Percentiles rank a stretch among this genome's conserved stretches.
These are phyloP conservation scores for Phytophthora cryptogea DNA, from an alignment of 352 stramenopile genomes.

Conservation along the genomic window DNA sequence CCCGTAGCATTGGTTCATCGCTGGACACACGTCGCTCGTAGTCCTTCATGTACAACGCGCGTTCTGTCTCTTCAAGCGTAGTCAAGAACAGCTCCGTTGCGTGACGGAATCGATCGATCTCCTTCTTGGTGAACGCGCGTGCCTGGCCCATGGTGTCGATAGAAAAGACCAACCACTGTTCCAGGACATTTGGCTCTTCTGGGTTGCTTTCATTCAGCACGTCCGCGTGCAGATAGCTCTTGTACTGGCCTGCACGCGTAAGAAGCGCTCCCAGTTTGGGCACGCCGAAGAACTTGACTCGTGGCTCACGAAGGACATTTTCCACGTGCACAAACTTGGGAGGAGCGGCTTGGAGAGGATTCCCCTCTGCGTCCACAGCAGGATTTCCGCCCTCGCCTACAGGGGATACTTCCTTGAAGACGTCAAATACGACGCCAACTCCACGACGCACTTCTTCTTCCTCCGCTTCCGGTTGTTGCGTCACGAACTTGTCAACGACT, in stretches of 20 bases:
- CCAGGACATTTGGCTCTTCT: conserved; percentile 65
- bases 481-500: conserved; percentile 67
- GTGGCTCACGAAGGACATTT: conserved; percentile 87
- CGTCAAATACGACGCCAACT: conserved; percentile 62
- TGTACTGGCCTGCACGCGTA: conserved; percentile 66
- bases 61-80: conserved; percentile 69
- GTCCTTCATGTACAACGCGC: conserved; percentile 65
- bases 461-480: conserved; percentile 35
- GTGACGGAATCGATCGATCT: conserved; percentile 72
- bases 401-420: conserved; percentile 54
- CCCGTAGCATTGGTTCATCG: conserved; percentile 61
- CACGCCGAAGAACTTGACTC: conserved; percentile 91
- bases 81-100: conserved; percentile 53
- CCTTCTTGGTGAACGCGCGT: conserved; percentile 52
- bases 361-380: conserved; percentile 63
- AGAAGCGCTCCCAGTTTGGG: conserved; percentile 88
- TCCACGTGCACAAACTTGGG: conserved; percentile 83
- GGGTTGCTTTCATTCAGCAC: conserved; percentile 72
- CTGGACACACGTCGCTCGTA: conserved; percentile 49
- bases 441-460: conserved; percentile 30
- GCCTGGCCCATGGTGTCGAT: conserved; percentile 80
- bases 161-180: conserved; percentile 76
- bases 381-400: conserved; percentile 33
- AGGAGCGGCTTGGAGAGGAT: conserved; percentile 54
- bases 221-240: conserved; percentile 72